phyloP scores from a whole-genome alignment of 805 yeast species.

The Ogataea henricii region DNA sequence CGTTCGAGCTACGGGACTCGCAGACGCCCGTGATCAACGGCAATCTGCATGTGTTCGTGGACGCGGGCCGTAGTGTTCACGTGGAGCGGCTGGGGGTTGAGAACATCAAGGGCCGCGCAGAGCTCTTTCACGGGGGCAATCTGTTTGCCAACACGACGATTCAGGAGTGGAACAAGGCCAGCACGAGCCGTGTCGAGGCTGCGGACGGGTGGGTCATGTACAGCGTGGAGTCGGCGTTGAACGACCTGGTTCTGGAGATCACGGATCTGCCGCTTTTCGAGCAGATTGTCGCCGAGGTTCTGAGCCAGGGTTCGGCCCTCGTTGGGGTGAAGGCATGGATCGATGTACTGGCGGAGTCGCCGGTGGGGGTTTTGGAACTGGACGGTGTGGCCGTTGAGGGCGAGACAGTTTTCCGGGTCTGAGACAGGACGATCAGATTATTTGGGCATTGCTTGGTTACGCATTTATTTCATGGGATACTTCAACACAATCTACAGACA shows the following conservation, averaged over 20 bases:
- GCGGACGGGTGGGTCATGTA: constrained; percentile 29
- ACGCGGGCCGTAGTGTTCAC: constrained; percentile 13
- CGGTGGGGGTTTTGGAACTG: constrained; percentile 38
- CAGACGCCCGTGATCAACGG: constrained; percentile 41
- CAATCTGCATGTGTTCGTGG: constrained; percentile 35
- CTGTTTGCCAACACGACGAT: constrained; percentile 48
- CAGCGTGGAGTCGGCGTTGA: constrained; percentile 41
- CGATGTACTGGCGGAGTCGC: constrained; percentile 35
- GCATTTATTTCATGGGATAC: neutral
- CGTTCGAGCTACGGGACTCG: constrained; percentile 38
- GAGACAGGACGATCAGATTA: neutral
- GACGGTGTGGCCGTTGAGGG: constrained; percentile 31
- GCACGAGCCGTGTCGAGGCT: constrained; percentile 32
- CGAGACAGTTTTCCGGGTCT: constrained; percentile 26
- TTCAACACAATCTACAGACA: neutral
- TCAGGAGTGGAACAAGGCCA: constrained; percentile 47
- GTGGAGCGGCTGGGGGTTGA: constrained; percentile 27
- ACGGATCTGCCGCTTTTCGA: constrained; percentile 43
- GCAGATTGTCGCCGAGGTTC: constrained; percentile 43
- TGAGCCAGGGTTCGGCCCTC: constrained; percentile 41
- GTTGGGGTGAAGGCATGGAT: constrained; percentile 40
- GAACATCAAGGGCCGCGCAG: constrained; percentile 44
- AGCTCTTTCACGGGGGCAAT: constrained; percentile 39
- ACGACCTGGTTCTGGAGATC: constrained; percentile 45
- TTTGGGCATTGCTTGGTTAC: neutral